Base-by-base conservation (phyloP, 2,329 filamentous ascomycete genomes). In the Hymenoscyphus albidus region DNA sequence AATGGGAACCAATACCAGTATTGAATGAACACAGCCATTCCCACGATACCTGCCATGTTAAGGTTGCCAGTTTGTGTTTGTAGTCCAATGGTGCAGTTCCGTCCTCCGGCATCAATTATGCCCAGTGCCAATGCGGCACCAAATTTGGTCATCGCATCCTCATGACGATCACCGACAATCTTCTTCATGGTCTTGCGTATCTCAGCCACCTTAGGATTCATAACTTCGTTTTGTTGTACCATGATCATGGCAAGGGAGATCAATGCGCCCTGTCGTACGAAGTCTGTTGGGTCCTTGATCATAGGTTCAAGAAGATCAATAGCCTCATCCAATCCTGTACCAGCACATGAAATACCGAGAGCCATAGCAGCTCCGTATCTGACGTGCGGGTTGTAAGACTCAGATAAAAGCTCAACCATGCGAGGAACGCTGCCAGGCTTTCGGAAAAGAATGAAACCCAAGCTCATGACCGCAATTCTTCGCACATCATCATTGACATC, bases 1-100 rank as follows among this genome's bases (percentile, higher is more conserved):
- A 98, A 90, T 66, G 95, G 95, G 86, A 99, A 99, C 95, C 95
- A 99, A 82, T 99, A 99, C 95, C 95, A 99, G 82, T 99, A 99
- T 77, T 99, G 95, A 9, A 93, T 96, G 80, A 99, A 99, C 62
- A 99, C 91, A 35, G 93, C 94, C 88, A 97, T 97, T 71, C 95
- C 96, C 18, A 99, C 93, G 70, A 99, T 96, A 67, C 92, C 96
- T 18, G 93, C 88, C 93, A 99, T 97, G 82, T 99, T 98, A 70
- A 99, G 87, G 76, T 97, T 99, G 69, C 96, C 96, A 0, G 94
- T 97, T 79, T 97, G 95, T 1, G 95, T 99, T 78, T 99, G 95
- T 48, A 99, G 84, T 38, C 94, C 94, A 71, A 99, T 98, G 18
- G 95, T 97, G 83, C 95, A 99, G 80, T 99, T 99, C 67, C 96